phyloP scores from a whole-genome alignment of 2,329 filamentous ascomycete species.

The Ophiostoma montium region DNA sequence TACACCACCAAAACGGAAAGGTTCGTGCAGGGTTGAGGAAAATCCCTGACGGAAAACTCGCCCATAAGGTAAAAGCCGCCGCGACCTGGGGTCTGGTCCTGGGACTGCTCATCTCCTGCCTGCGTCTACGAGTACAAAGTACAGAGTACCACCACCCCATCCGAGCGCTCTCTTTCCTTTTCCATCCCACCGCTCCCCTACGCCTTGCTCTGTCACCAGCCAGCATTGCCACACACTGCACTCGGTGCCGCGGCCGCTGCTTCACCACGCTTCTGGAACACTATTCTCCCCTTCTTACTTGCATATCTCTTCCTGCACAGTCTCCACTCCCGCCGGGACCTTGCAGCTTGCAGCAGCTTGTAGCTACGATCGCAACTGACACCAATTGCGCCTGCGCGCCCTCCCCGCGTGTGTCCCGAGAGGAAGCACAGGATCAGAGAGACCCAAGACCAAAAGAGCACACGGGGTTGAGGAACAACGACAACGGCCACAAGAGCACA shows the following conservation, averaged over 20 bases:
- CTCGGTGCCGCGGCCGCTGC: too few species aligned
- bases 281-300: neutral
- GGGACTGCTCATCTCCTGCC: neutral
- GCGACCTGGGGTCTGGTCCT: neutral
- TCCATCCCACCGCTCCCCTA: neutral
- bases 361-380: constrained; percentile 7
- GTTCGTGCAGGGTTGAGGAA: constrained; percentile 11
- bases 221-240: too few species aligned
- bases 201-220: too few species aligned
- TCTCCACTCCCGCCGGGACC: constrained; percentile 7
- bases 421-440: neutral
- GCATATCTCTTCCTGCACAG: neutral
- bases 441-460: neutral
- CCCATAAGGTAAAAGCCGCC: constrained; percentile 1
- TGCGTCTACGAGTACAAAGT: too few species aligned
- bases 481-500: neutral
- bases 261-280: too few species aligned
- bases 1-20: constrained; percentile 10
- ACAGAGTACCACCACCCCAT: too few species aligned
- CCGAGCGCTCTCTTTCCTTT: neutral
- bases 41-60: constrained; percentile 2
- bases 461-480: neutral
- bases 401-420: constrained; percentile 2
- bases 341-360: constrained; percentile 12
- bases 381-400: constrained; percentile 1